Base-by-base conservation (phyloP, 116 monocot genomes). In the Zostera marina region DNA sequence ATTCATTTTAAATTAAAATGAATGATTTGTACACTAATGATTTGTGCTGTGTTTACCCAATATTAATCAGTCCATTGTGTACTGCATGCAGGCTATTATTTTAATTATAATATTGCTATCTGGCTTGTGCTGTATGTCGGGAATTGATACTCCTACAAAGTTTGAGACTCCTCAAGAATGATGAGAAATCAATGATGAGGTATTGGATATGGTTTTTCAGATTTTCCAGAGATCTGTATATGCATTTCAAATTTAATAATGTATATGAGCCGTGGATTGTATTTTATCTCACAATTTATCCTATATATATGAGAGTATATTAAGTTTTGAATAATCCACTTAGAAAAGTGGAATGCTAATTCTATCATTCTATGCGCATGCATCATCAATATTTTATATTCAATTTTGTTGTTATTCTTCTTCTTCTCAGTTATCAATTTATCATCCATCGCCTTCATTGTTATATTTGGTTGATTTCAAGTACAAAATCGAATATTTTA, bases 31-130 rank as follows among this genome's bases (percentile, higher is more conserved):
- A n/a, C n/a, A n/a, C n/a, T n/a, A n/a, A n/a, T n/a, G n/a, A n/a
- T n/a, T n/a, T n/a, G n/a, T n/a, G n/a, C n/a, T n/a, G n/a, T 32
- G 32, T 32, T 5, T 32, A 0, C 32, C 5, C 4, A 32, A 32
- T 32, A 32, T 32, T 32, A 5, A 32, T 32, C 5, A 3, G 32
- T 32, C 32, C 32, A 32, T 32, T 32, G 32, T 32, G 32, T 56
- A 38, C 14, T 56, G 26, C 38, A n/a, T 39, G 40, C 80, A 90
- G 90, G 90, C 54, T 51, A 72, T 90, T 52, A 76, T 79, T 57
- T 76, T 90, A 76, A 78, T 90, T 40, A 84, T 90, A 76, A 84
- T 90, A 71, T 66, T 90, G 58, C 69, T 84, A 69, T 90, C 90
- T 42, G 84, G 90, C 8, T 67, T 90, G 17, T 84, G 81, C 41